phyloP scores from a whole-genome alignment of 768 basidiomycete species.

The Coprinopsis sp. region DNA sequence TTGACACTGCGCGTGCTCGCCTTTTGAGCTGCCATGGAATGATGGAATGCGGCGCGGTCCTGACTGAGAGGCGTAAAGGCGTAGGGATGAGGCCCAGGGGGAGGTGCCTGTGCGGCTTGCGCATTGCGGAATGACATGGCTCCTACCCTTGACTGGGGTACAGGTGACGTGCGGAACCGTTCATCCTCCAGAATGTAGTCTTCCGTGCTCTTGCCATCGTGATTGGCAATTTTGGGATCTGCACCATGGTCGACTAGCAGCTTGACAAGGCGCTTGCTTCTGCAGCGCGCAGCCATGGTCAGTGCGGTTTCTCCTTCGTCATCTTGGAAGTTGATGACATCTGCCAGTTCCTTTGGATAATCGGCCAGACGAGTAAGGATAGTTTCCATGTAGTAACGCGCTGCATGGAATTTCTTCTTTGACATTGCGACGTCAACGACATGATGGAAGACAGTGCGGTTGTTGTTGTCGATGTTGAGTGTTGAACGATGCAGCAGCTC shows the following conservation, averaged over 20 bases:
- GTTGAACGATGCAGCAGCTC: slow-evolving; percentile 97
- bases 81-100: slow-evolving; percentile 35
- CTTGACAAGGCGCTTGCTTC: slow-evolving; percentile 93
- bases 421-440: slow-evolving; percentile 96
- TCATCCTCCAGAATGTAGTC: slow-evolving; percentile 99
- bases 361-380: slow-evolving; percentile 82
- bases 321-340: slow-evolving; percentile 98
- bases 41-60: slow-evolving; percentile 72
- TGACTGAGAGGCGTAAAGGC: slow-evolving; percentile 48
- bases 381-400: slow-evolving; percentile 98
- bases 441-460: slow-evolving; percentile 97
- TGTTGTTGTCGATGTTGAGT: slow-evolving; percentile 96
- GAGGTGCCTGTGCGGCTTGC: slow-evolving; percentile 53
- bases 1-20: slow-evolving; percentile 82
- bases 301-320: slow-evolving; percentile 98
- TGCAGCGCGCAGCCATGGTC: slow-evolving; percentile 92
- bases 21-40: slow-evolving; percentile 80
- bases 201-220: slow-evolving; percentile 94
- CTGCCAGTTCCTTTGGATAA: slow-evolving; percentile 93
- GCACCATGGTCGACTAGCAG: slow-evolving; percentile 94
- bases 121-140: slow-evolving; percentile 73
- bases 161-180: slow-evolving; percentile 88
- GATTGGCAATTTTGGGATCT: slow-evolving; percentile 90
- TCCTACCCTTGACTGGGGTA: slow-evolving; percentile 60
- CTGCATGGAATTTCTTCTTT: slow-evolving; percentile 96